Evolutionary conservation across 1,139 yeast genomes (phyloP).

Genomic region (Taphrina confusa): DNA sequence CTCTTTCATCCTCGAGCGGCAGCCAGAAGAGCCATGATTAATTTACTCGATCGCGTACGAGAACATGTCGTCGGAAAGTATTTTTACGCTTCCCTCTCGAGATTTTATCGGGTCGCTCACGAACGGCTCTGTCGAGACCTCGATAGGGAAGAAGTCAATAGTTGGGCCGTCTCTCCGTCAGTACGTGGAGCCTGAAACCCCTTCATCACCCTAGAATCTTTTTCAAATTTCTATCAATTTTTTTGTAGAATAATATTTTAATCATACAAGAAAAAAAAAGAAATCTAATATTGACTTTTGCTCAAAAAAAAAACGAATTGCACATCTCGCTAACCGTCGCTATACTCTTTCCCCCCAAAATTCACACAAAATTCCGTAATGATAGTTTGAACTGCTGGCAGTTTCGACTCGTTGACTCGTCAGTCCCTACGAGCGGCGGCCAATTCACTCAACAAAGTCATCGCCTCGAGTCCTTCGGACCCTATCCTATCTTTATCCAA

Average conservation of each 20-base stretch:
- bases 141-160: background rate
- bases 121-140: conserved; percentile 6
- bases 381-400: no score
- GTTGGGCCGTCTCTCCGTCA: conserved; percentile 1
- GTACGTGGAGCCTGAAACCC: no score
- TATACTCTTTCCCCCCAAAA: background rate
- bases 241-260: no score
- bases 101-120: conserved; percentile 9
- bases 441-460: conserved; percentile 12
- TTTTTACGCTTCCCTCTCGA: conserved; percentile 4
- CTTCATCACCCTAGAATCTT: no score
- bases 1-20: conserved; percentile 46
- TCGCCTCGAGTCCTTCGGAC: conserved; percentile 3
- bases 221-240: no score
- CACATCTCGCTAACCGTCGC: conserved; percentile 7
- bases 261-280: no score
- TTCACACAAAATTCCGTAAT: background rate
- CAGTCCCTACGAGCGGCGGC: conserved; percentile 21
- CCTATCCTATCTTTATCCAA: background rate
- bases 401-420: background rate
- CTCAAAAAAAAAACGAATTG: no score
- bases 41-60: conserved; percentile 45
- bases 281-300: no score
- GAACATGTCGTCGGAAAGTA: conserved; percentile 43
- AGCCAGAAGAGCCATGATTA: conserved; percentile 44